phyloP scores from a whole-genome alignment of 192 early-diverging fungal genomes.

The Umbelopsis sp. region DNA sequence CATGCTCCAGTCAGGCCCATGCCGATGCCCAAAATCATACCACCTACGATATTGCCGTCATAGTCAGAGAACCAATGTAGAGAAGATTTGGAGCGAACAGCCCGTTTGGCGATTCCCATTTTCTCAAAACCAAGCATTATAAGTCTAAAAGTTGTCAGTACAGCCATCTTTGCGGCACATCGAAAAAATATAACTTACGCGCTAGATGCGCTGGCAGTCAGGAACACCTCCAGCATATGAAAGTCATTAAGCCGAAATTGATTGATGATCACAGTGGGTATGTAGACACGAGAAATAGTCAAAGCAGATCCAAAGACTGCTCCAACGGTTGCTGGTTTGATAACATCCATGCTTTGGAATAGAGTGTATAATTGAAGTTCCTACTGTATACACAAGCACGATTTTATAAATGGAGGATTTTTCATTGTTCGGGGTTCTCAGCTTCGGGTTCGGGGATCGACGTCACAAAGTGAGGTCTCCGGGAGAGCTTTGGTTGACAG shows the following conservation, averaged over 20 bases:
- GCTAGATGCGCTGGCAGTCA: not conserved
- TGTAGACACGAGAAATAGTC: constrained; percentile 5
- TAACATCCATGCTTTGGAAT: too few species aligned
- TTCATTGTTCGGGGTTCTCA: not conserved
- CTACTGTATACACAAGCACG: too few species aligned
- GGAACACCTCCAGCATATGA: constrained; percentile 10
- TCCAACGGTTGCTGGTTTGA: not conserved
- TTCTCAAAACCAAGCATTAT: not conserved
- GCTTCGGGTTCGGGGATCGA: not conserved
- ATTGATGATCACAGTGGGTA: constrained; percentile 4
- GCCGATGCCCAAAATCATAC: not conserved
- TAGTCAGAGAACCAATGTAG: not conserved
- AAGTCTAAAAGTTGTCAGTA: not conserved
- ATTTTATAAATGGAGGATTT: not conserved
- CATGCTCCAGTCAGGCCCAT: constrained; percentile 1
- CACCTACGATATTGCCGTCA: constrained; percentile 8
- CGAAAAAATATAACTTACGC: not conserved
- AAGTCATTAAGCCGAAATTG: not conserved
- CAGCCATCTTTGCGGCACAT: not conserved
- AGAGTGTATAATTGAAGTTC: too few species aligned
- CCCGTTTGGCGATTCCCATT: not conserved
- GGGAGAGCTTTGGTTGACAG: not conserved
- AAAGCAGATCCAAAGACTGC: not conserved
- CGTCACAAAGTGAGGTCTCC: not conserved
- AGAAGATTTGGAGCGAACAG: not conserved